Evolutionary conservation across 176 grass and related monocot genomes (phyloP).

Genomic region (Paspalum notatum): DNA sequence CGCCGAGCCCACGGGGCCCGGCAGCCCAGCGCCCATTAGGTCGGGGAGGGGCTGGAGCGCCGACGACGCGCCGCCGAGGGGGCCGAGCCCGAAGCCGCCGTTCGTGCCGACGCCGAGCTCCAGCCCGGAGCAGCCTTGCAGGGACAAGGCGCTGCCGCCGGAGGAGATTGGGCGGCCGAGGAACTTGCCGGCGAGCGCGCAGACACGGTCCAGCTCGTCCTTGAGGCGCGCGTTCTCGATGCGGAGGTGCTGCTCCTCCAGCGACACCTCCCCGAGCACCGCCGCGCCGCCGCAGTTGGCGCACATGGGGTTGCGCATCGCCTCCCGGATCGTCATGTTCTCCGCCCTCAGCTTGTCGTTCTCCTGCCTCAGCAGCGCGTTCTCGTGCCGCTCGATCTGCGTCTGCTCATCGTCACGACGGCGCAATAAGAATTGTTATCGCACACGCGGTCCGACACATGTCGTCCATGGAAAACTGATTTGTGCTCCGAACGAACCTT

Average conservation of each 20-base stretch:
- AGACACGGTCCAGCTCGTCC: conserved; percentile 95
- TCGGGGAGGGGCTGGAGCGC: conserved; percentile 53
- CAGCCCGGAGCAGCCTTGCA: conserved; percentile 62
- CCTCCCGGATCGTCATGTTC: conserved; percentile 89
- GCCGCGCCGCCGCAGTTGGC: conserved; percentile 74
- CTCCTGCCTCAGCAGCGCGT: conserved; percentile 89
- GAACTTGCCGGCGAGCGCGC: conserved; percentile 86
- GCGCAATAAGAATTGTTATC: neutral
- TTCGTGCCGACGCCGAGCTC: conserved; percentile 74
- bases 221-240: conserved; percentile 97
- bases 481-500: conserved; percentile 59
- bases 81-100: conserved; percentile 49
- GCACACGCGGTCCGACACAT: neutral
- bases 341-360: conserved; percentile 95
- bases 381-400: conserved; percentile 94
- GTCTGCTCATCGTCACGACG: conserved; percentile 44
- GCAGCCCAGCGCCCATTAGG: conserved; percentile 46
- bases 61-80: conserved; percentile 40
- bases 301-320: conserved; percentile 85
- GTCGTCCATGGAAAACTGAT: neutral
- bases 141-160: conserved; percentile 18
- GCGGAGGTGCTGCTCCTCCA: conserved; percentile 92
- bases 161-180: conserved; percentile 67
- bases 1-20: conserved; percentile 19
- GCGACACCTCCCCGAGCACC: conserved; percentile 74